Base-by-base conservation (phyloP, 768 basidiomycete genomes). In the Podaxis sp. region DNA sequence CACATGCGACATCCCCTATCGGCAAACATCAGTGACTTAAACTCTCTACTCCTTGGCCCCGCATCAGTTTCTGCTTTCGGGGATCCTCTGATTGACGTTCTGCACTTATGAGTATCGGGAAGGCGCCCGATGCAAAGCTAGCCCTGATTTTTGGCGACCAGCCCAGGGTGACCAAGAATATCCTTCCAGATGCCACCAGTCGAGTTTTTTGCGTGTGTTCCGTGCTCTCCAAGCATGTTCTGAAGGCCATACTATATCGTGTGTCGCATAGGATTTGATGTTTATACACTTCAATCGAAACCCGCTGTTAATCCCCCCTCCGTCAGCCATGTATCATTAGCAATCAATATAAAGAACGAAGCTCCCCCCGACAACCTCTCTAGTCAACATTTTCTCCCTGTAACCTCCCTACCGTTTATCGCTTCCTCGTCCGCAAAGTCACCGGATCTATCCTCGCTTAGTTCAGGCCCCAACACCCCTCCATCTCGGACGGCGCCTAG, bases 111-210 rank as follows among this genome's bases (percentile, higher is more conserved):
- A 13, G n/a, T 46, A 61, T 43, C 27, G 40, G 41, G 40, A 50
- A 36, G 59, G 4, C 29, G 27, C 52, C 40, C 7, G 52, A 54
- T 24, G 27, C 29, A 33, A 54, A 54, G 40, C 8, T 53, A 43
- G 29, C n/a, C 50, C 51, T 43, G 59, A 43, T 22, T 27, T 41
- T 27, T 19, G 46, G n/a, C 2, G 46, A 41, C 57, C 25, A 54
- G 29, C 52, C 40, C 52, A 61, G 59, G 52, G 59, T 61, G 52
- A 33, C 15, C 27, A 47, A 43, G 41, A 54, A 55, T 61, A 47
- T 19, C 52, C 9, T 29, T 6, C 6, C 22, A 33, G 25, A 12
- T 33, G 12, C 53, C 27, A 2, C 17, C 51, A 52, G 19, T 49
- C 19, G 46, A 49, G 8, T 49, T 49, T 33, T 33, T 6, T 33